phyloP scores from a whole-genome alignment of 2,329 filamentous ascomycete species.

The Trichophyton simii region DNA sequence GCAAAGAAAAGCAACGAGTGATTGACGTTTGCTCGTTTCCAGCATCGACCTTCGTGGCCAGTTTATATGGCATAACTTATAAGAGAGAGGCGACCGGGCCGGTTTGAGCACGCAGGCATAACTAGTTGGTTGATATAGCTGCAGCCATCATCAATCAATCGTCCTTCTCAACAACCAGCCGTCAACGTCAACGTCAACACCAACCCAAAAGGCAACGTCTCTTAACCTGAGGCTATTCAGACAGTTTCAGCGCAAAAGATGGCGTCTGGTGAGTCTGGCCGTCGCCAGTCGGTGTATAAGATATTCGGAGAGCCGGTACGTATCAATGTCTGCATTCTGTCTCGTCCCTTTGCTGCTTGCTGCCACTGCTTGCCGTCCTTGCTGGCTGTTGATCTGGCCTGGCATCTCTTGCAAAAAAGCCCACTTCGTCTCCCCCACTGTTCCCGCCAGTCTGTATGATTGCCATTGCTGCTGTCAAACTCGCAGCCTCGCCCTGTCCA shows the following conservation, averaged over 20 bases:
- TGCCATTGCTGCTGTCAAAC: neutral
- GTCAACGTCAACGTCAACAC: too few relatives aligned
- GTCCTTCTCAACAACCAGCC: neutral
- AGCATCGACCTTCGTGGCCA: too few relatives aligned
- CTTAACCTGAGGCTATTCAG: too few relatives aligned
- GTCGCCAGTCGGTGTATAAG: conserved; percentile 23
- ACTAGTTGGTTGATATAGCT: neutral
- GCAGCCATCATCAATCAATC: neutral
- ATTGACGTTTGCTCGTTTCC: too few relatives aligned
- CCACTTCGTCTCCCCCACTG: neutral
- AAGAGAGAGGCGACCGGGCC: neutral
- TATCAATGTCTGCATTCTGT: conserved; percentile 5
- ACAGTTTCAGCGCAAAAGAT: conserved; percentile 14
- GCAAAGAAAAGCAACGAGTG: neutral
- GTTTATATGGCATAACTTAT: neutral
- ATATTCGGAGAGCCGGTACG: conserved; percentile 28
- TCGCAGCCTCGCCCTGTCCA: neutral
- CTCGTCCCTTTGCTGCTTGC: neutral
- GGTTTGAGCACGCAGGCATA: too few relatives aligned
- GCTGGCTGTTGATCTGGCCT: neutral
- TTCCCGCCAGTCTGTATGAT: neutral
- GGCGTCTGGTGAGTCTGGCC: conserved; percentile 20
- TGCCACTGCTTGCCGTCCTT: neutral
- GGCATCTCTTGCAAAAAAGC: neutral
- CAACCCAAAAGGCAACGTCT: too few relatives aligned